Evolutionary conservation across 345 rosid genomes (phyloP), one percentile per base, ranked within the genome.

Genomic region (Physaria fendleri): DNA sequence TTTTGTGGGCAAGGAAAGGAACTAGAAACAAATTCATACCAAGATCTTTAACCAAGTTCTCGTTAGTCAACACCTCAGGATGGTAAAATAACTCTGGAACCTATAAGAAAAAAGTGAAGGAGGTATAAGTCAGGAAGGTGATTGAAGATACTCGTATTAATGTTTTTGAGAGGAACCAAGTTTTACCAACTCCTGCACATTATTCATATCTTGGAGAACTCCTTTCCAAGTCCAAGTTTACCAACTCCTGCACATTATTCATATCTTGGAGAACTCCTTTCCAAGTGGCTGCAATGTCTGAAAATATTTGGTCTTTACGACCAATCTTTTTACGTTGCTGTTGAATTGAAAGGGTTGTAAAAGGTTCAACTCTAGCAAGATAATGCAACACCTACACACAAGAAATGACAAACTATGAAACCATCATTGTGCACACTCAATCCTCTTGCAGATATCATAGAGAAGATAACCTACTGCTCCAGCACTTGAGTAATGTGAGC

Each of bases 181-280:
- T 59, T 80, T 48, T 79, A 93, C 97, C 91, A 93, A 71, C 81
- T 93, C 99, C 74, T 89, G 87, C 57, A 93, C 88, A 72, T 93
- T 90, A 77, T 83, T 93, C 94, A 82, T 89, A 74, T 93, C 99
- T 75, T 93, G 90, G 25, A 85, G 77, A 67, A 93, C 88, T 46
- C 88, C 94, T 77, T 87, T 79, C 99, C 99, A 93, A 41, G 97
- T 77, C n/a, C n/a, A n/a, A n/a, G n/a, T n/a, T n/a, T n/a, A n/a
- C n/a, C n/a, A n/a, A n/a, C n/a, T 93, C 99, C 74, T 89, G 87
- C 57, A 93, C 88, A 72, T 93, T 90, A 77, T 83, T 93, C 94
- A 82, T 89, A 74, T 93, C 99, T 75, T 93, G 90, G 25, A 85
- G 77, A 67, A 93, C 88, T 46, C 88, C 94, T 77, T 87, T 79